Percentiles rank a stretch among this genome's conserved stretches.
Conservation (phyloP, 768 basidiomycete genomes). For the Tremella mesenterica region DNA sequence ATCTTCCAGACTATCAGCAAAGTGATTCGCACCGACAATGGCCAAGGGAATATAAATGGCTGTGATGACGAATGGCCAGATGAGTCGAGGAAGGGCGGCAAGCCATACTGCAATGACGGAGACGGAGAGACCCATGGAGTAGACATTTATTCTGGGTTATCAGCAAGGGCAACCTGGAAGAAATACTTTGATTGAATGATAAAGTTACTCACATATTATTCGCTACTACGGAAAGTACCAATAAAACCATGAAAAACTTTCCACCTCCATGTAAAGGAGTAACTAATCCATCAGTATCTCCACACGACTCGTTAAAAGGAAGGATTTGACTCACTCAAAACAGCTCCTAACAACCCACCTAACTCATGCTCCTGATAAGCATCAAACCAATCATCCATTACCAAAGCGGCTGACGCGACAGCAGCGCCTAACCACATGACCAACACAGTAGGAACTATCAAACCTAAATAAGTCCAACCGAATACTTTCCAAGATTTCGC, state of each 20-base stretch:
- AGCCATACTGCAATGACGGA: conserved; percentile 48
- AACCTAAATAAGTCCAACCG: conserved; percentile 46
- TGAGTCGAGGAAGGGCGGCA: conserved; percentile 47
- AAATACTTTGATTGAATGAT: background rate
- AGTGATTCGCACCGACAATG: conserved; percentile 50
- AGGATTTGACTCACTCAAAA: conserved; percentile 33
- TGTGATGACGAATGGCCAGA: conserved; percentile 44
- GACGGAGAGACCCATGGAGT: conserved; percentile 50
- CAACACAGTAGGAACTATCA: conserved; percentile 42
- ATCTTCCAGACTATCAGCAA: conserved; percentile 48
- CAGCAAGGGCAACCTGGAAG: background rate
- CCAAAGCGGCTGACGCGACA: conserved; percentile 45
- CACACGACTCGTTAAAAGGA: background rate
- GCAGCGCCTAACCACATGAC: conserved; percentile 51
- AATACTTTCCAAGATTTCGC: conserved; percentile 47
- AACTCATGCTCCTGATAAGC: conserved; percentile 46
- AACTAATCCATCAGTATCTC: too few relatives aligned
- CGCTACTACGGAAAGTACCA: conserved; percentile 49
- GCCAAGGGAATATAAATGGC: conserved; percentile 50
- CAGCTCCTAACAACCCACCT: conserved; percentile 50
- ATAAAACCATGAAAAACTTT: conserved; percentile 50
- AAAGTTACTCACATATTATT: conserved; percentile 41
- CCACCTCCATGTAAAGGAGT: conserved; percentile 47
- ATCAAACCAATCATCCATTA: conserved; percentile 44
- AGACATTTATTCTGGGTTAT: conserved; percentile 48